phyloP scores from a whole-genome alignment of 2,329 filamentous ascomycete genomes.

The Setomelanomma holmii region DNA sequence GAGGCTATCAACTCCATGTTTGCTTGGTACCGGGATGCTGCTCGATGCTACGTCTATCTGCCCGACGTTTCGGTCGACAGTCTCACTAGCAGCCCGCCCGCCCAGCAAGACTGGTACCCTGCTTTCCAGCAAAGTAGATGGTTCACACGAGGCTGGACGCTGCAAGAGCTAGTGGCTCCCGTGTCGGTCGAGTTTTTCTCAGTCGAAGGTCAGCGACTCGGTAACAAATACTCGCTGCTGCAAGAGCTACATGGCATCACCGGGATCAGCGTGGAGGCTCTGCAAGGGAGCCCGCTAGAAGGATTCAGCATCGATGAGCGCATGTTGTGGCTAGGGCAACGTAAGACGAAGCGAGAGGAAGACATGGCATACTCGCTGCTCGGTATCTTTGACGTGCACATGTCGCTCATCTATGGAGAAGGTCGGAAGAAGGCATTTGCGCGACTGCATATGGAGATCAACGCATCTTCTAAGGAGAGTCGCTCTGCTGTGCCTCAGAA shows the following conservation, averaged over 20 bases:
- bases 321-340: conserved; percentile 19
- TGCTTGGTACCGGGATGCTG: neutral
- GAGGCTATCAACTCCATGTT: too few relatives aligned
- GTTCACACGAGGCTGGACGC: too few relatives aligned
- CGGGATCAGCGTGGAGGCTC: conserved; percentile 2
- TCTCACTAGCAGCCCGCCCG: neutral
- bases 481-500: neutral
- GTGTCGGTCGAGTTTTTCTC: conserved; percentile 12
- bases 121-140: neutral
- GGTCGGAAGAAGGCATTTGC: neutral
- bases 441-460: neutral
- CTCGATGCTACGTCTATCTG: conserved; percentile 3
- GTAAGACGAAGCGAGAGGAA: conserved; percentile 21
- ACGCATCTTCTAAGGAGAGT: neutral
- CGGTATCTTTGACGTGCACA: neutral
- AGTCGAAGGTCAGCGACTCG: neutral
- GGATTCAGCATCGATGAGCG: conserved; percentile 11
- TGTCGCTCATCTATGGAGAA: neutral
- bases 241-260: conserved; percentile 10
- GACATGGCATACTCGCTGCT: conserved; percentile 5
- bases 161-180: too few relatives aligned
- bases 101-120: neutral
- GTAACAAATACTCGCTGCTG: neutral
- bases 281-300: conserved; percentile 5
- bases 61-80: neutral